Evolutionary conservation across 2,329 filamentous ascomycete species (phyloP).

Genomic region (Xylaria sp.): DNA sequence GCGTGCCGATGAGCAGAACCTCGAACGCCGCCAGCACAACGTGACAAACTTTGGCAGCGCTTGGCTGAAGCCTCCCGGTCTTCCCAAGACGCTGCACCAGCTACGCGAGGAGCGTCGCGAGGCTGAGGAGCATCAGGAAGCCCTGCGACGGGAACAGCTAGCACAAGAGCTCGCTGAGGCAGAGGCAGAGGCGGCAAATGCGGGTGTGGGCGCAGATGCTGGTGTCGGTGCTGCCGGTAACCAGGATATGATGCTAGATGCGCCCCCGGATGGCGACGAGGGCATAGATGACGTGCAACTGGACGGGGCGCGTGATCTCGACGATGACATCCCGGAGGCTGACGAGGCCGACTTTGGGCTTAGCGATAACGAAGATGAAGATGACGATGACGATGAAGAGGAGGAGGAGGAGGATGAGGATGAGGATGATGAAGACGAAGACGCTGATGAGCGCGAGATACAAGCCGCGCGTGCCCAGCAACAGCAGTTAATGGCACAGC

Average conservation of each 20-base stretch:
- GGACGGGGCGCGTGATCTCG: slow-evolving; percentile 69
- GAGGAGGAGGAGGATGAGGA: slow-evolving; percentile 53
- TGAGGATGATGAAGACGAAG: slow-evolving; percentile 51
- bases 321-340: slow-evolving; percentile 79
- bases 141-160: slow-evolving; percentile 75
- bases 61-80: slow-evolving; percentile 91
- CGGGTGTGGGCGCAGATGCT: slow-evolving; percentile 42
- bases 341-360: slow-evolving; percentile 65
- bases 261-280: slow-evolving; percentile 44
- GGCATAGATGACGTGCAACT: slow-evolving; percentile 66
- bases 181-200: slow-evolving; percentile 57
- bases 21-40: slow-evolving; percentile 81
- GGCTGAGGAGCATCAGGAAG: slow-evolving; percentile 84
- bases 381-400: slow-evolving; percentile 53
- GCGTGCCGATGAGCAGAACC: slow-evolving; percentile 78
- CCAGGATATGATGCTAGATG: slow-evolving; percentile 51
- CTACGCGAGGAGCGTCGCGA: slow-evolving; percentile 90
- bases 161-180: slow-evolving; percentile 80
- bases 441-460: slow-evolving; percentile 46
- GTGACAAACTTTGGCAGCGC: slow-evolving; percentile 87
- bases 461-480: slow-evolving; percentile 55
- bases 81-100: slow-evolving; percentile 89
- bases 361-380: slow-evolving; percentile 57
- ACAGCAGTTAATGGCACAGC: slow-evolving; percentile 61
- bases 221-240: slow-evolving; percentile 54